Percentiles rank a stretch among this genome's conserved stretches.
Evolutionary conservation across 345 rosid genomes (phyloP).

Genomic region (Eucalyptus decipiens): DNA sequence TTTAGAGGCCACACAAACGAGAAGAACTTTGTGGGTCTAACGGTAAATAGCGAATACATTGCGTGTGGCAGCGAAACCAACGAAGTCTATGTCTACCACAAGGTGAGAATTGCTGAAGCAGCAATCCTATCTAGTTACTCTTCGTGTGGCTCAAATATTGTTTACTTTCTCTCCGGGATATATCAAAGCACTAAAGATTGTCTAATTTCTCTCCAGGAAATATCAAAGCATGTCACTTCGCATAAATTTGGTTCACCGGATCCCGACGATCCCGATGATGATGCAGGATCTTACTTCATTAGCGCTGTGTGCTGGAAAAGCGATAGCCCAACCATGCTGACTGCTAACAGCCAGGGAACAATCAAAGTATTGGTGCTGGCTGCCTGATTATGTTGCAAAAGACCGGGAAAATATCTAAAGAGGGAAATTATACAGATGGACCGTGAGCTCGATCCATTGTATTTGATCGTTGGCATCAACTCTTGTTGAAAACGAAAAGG

Average conservation of each 20-base stretch:
- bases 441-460: background rate
- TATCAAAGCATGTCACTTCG: conserved; percentile 65
- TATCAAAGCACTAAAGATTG: conserved; percentile 31
- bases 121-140: background rate
- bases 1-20: conserved; percentile 92
- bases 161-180: conserved; percentile 48
- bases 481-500: background rate
- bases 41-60: conserved; percentile 72
- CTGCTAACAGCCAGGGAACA: conserved; percentile 98
- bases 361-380: conserved; percentile 86
- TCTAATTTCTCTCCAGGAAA: conserved; percentile 49
- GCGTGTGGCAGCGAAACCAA: conserved; percentile 97
- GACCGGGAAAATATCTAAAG: background rate
- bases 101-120: conserved; percentile 30
- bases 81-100: conserved; percentile 93
- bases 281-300: conserved; percentile 75
- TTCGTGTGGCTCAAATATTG: background rate
- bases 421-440: background rate
- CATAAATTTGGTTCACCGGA: conserved; percentile 92
- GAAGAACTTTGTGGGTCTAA: conserved; percentile 93
- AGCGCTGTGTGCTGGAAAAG: conserved; percentile 99
- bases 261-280: conserved; percentile 80
- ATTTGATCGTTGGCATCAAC: background rate
- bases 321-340: conserved; percentile 82
- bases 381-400: conserved; percentile 16